phyloP scores from a whole-genome alignment of 208 protist genomes.

The Leishmania gerbilli region DNA sequence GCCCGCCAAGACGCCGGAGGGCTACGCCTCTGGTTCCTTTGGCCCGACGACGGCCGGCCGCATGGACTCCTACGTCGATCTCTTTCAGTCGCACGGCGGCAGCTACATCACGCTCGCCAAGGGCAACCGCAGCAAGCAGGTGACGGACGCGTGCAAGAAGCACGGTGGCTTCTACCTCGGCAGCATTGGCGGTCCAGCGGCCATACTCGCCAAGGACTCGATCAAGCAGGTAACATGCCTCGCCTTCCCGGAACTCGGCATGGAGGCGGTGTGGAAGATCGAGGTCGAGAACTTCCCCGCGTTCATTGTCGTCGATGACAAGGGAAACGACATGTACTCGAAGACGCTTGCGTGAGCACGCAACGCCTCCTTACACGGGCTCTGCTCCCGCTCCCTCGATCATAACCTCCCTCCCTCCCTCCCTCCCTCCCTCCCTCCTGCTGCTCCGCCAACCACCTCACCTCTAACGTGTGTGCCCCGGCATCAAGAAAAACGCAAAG shows the following conservation, averaged over 20 bases:
- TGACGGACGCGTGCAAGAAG: constrained; percentile 95
- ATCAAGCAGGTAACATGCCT: constrained; percentile 95
- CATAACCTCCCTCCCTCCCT: background rate
- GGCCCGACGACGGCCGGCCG: constrained; percentile 97
- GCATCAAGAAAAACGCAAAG: too few species aligned
- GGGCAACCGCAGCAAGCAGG: constrained; percentile 94
- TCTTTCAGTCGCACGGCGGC: constrained; percentile 92
- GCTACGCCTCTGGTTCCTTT: constrained; percentile 94
- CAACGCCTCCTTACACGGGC: background rate
- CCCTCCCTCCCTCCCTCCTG: background rate
- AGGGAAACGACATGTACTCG: constrained; percentile 97
- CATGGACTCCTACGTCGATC: constrained; percentile 96
- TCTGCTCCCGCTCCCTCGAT: too few species aligned
- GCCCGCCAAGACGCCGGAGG: constrained; percentile 96
- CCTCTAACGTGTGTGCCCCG: too few species aligned
- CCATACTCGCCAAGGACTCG: constrained; percentile 91
- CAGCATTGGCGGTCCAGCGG: constrained; percentile 96
- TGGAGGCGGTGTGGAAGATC: constrained; percentile 95
- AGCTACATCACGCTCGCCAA: constrained; percentile 96
- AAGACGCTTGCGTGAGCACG: constrained; percentile 52
- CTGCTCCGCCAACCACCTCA: background rate
- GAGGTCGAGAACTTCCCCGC: constrained; percentile 97
- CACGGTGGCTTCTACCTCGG: constrained; percentile 98
- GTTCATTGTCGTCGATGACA: constrained; percentile 98
- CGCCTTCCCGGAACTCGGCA: constrained; percentile 91